Percentiles rank a stretch among this genome's conserved stretches.
Evolutionary conservation across 2,329 filamentous ascomycete genomes (phyloP).

Genomic region (Emmonsiellopsis sp.): DNA sequence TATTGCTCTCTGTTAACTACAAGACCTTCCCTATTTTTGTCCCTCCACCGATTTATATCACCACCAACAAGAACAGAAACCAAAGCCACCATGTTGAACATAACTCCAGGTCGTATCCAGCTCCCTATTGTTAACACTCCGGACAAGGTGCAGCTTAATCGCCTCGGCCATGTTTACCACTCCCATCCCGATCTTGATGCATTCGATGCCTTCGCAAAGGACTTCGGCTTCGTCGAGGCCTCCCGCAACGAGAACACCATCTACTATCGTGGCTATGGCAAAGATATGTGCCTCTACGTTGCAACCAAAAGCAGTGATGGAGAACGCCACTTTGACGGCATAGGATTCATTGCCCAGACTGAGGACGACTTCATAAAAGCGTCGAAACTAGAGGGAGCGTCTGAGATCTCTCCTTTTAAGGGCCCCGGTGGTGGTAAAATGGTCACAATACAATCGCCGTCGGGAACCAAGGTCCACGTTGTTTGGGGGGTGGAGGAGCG

Average conservation of each 20-base stretch:
- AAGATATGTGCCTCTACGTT: slow-evolving; percentile 39
- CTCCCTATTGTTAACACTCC: not conserved
- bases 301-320: slow-evolving; percentile 24
- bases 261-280: slow-evolving; percentile 36
- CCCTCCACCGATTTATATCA: too few relatives aligned
- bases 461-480: slow-evolving; percentile 33
- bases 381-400: slow-evolving; percentile 19
- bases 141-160: slow-evolving; percentile 40
- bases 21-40: too few relatives aligned
- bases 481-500: slow-evolving; percentile 22
- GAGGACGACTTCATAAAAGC: slow-evolving; percentile 33
- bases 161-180: slow-evolving; percentile 45
- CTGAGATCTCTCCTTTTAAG: slow-evolving; percentile 20
- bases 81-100: not conserved
- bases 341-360: slow-evolving; percentile 34
- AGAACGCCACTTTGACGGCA: slow-evolving; percentile 34
- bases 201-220: slow-evolving; percentile 39
- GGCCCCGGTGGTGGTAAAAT: slow-evolving; percentile 32
- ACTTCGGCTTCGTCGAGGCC: slow-evolving; percentile 36
- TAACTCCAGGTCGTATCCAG: not conserved
- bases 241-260: slow-evolving; percentile 28
- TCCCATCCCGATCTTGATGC: slow-evolving; percentile 43
- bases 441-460: slow-evolving; percentile 30
- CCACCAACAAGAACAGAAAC: not conserved
- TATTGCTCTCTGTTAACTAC: too few relatives aligned